Conservation (phyloP, 257 asterid genomes). For the Solanum megistacrolobum region DNA sequence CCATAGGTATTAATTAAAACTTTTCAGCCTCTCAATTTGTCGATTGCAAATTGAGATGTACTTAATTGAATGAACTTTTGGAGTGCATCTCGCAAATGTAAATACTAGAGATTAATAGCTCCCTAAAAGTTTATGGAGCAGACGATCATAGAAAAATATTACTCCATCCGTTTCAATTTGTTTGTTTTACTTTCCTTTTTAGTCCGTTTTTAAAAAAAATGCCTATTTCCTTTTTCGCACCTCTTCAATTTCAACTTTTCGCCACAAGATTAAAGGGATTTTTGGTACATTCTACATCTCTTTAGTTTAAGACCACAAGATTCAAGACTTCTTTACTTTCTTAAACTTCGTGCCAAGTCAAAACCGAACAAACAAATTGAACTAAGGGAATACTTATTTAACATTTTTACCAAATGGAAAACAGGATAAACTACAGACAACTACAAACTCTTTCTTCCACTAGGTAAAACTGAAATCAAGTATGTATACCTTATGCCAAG, state of each 20-base stretch:
- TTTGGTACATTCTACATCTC: not conserved
- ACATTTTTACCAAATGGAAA: not conserved
- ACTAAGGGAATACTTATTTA: not conserved
- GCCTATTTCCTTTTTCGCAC: not conserved
- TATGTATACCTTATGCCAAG: conserved; percentile 82
- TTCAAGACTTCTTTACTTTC: not conserved
- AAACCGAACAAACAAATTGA: not conserved
- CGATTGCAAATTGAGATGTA: not conserved
- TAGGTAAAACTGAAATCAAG: not conserved
- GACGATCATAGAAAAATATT: not conserved
- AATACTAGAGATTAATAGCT: not conserved
- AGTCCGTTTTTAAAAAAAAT: not conserved
- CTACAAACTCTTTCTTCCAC: not conserved
- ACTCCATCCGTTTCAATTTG: not conserved
- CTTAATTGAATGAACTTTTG: not conserved
- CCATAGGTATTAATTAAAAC: not conserved
- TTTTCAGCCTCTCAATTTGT: not conserved
- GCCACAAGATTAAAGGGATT: not conserved
- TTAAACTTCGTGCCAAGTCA: not conserved
- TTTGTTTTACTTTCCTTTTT: not conserved
- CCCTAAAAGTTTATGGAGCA: not conserved
- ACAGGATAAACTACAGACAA: not conserved
- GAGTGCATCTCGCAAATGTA: not conserved
- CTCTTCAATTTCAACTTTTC: not conserved
- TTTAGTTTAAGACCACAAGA: not conserved